Evolutionary conservation across 441 rosid genomes (phyloP).

Genomic region (Mallotus repandus): DNA sequence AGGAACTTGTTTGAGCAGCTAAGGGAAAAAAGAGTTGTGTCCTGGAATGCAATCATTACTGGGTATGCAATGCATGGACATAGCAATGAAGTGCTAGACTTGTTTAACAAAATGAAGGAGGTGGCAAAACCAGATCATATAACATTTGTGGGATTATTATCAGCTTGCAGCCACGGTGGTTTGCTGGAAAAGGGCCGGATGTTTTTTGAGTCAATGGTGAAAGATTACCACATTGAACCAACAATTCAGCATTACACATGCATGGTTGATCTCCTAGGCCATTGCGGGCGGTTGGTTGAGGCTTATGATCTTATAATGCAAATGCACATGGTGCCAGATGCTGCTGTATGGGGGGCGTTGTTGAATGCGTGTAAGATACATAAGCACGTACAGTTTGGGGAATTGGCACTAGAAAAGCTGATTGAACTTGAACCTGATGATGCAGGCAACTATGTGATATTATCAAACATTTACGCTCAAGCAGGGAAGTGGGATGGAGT

Average conservation of each 20-base stretch:
- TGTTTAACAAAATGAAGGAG: constrained; percentile 54
- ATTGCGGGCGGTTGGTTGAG: constrained; percentile 53
- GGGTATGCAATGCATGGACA: constrained; percentile 74
- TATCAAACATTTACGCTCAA: constrained; percentile 55
- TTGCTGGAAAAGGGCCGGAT: constrained; percentile 60
- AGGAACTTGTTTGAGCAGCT: constrained; percentile 42
- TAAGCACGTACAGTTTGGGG: constrained; percentile 52
- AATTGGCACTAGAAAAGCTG: constrained; percentile 56
- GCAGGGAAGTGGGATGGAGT: constrained; percentile 56
- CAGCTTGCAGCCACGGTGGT: constrained; percentile 74
- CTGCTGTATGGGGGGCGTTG: constrained; percentile 80
- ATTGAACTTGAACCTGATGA: constrained; percentile 55
- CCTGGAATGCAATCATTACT: constrained; percentile 71
- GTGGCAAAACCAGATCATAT: constrained; percentile 51
- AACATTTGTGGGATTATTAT: constrained; percentile 62
- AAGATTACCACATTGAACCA: constrained; percentile 47
- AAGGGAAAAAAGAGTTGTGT: constrained; percentile 48
- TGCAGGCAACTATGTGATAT: constrained; percentile 62
- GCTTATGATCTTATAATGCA: constrained; percentile 52
- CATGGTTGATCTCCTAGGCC: constrained; percentile 75
- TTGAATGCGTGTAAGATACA: constrained; percentile 67
- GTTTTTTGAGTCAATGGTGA: constrained; percentile 53
- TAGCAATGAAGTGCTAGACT: constrained; percentile 43
- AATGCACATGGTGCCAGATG: constrained; percentile 52
- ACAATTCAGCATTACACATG: constrained; percentile 62